phyloP scores from a whole-genome alignment of 2,329 filamentous ascomycete species.

The Aspergillus brunneoviolaceus region DNA sequence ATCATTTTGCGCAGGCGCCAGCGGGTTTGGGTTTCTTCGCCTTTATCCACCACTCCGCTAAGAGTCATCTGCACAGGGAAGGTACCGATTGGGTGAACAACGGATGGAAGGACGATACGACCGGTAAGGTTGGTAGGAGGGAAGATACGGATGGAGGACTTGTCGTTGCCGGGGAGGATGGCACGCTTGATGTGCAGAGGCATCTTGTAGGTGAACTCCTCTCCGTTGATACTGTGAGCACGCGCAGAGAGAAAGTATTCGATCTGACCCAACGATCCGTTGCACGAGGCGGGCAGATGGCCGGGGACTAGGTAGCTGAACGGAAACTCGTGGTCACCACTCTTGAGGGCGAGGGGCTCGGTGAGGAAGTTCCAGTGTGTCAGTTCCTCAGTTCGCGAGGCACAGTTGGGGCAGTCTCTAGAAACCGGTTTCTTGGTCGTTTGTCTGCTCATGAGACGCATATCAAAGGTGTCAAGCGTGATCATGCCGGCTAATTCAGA shows the following conservation, averaged over 20 bases:
- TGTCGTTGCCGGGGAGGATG: slow-evolving; percentile 74
- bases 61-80: slow-evolving; percentile 79
- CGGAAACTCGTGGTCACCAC: slow-evolving; percentile 73
- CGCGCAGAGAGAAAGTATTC: slow-evolving; percentile 76
- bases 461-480: slow-evolving; percentile 67
- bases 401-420: slow-evolving; percentile 75
- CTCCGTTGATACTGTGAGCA: slow-evolving; percentile 60
- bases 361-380: slow-evolving; percentile 76
- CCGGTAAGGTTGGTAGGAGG: slow-evolving; percentile 93
- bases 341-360: slow-evolving; percentile 43
- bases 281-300: slow-evolving; percentile 78
- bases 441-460: slow-evolving; percentile 68
- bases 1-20: slow-evolving; percentile 90
- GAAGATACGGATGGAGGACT: slow-evolving; percentile 90
- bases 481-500: slow-evolving; percentile 62
- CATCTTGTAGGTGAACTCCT: slow-evolving; percentile 64
- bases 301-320: slow-evolving; percentile 86
- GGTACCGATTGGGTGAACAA: slow-evolving; percentile 81
- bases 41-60: slow-evolving; percentile 78
- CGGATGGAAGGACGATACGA: slow-evolving; percentile 74
- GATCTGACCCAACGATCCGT: slow-evolving; percentile 70
- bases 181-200: slow-evolving; percentile 75
- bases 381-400: slow-evolving; percentile 68
- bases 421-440: slow-evolving; percentile 80
- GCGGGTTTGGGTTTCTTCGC: slow-evolving; percentile 67